These are phyloP conservation scores for Byssochlamys sp. DNA, from an alignment of 2,329 filamentous ascomycete species.

Conservation along the genomic window DNA sequence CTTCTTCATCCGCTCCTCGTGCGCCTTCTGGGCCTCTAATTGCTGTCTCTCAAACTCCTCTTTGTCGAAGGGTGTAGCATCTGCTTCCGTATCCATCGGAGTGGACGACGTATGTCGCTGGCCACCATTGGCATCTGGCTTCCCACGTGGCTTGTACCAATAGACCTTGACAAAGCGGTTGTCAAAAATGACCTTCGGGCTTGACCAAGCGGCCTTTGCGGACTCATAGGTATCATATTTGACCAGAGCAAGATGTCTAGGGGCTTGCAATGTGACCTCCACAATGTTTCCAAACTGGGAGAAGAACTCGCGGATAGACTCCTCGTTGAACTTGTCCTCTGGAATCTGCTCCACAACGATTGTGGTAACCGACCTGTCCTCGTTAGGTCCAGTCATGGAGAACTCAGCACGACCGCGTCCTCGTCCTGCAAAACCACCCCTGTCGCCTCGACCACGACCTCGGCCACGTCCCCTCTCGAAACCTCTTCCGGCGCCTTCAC, in stretches of 20 bases:
- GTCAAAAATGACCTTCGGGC: constrained; percentile 54
- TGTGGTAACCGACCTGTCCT: constrained; percentile 45
- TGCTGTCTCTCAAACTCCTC: constrained; percentile 48
- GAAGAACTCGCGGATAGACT: constrained; percentile 48
- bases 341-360: constrained; percentile 55
- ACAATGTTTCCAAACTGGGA: constrained; percentile 47
- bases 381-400: constrained; percentile 43
- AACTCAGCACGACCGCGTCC: constrained; percentile 42
- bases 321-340: constrained; percentile 46
- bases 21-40: constrained; percentile 46
- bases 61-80: constrained; percentile 41
- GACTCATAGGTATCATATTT: constrained; percentile 44
- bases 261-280: constrained; percentile 46
- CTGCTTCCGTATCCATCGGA: constrained; percentile 14
- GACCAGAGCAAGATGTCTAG: constrained; percentile 47
- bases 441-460: constrained; percentile 34
- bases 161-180: constrained; percentile 58
- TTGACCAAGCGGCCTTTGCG: constrained; percentile 48
- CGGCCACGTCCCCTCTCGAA: constrained; percentile 27
- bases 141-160: constrained; percentile 44
- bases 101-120: constrained; percentile 11
- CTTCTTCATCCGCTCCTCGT: constrained; percentile 46
- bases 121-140: constrained; percentile 21
- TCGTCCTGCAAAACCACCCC: constrained; percentile 31
- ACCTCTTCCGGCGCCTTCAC: constrained; percentile 15